Evolutionary conservation across 306 rosid genomes (phyloP).

Genomic region (Inga oerstediana): DNA sequence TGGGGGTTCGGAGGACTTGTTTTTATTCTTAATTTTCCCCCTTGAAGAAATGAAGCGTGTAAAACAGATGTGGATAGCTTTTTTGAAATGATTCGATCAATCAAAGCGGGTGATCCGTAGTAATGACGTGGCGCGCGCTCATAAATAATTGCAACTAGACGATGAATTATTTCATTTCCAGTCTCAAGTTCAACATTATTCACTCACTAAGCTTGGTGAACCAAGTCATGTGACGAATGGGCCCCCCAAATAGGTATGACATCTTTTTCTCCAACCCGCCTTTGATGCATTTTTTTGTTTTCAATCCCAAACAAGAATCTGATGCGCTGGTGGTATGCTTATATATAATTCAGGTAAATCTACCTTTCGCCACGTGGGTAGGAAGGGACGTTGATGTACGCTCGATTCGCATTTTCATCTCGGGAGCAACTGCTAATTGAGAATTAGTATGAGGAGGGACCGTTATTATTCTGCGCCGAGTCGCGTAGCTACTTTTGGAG

Average conservation of each 20-base stretch:
- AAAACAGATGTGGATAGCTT: constrained; percentile 42
- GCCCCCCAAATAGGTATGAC: constrained; percentile 29
- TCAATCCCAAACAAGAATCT: neutral
- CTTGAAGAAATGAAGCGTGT: constrained; percentile 37
- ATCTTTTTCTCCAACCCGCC: constrained; percentile 20
- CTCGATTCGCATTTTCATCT: neutral
- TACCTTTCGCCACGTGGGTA: constrained; percentile 37
- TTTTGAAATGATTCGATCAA: constrained; percentile 36
- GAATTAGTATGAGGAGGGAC: neutral
- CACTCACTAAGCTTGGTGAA: constrained; percentile 27
- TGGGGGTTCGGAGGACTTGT: constrained; percentile 17
- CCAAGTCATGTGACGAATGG: constrained; percentile 39
- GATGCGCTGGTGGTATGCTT: neutral
- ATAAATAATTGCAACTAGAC: constrained; percentile 34
- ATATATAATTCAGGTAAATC: constrained; percentile 14
- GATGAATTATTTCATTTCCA: constrained; percentile 18
- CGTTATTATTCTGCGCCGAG: neutral
- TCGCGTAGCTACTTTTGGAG: no score
- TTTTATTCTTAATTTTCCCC: neutral
- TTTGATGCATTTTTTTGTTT: neutral
- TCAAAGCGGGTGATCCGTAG: constrained; percentile 32
- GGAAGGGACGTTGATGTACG: neutral
- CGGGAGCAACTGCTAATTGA: neutral
- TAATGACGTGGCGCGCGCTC: constrained; percentile 43
- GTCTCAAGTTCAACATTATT: neutral